A percentile compares a stretch with the other conserved stretches of the same genome.
Conservation (phyloP, 176 grass and related monocot species). For the Saccharum officinarum region DNA sequence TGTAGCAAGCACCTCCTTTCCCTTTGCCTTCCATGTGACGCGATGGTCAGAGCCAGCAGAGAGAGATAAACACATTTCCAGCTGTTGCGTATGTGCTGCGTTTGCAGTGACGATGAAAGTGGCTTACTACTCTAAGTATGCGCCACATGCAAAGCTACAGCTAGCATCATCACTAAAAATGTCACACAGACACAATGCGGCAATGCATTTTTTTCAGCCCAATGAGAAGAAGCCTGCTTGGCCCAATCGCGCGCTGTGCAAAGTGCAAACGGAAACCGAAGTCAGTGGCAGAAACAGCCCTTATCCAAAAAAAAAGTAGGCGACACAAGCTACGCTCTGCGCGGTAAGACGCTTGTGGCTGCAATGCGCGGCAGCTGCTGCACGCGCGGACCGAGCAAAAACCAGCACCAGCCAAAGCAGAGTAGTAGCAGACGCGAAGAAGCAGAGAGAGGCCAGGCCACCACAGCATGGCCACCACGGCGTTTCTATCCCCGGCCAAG, state of each 20-base stretch:
- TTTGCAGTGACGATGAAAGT: too few relatives aligned
- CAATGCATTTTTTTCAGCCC: neutral
- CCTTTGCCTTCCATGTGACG: conserved; percentile 15
- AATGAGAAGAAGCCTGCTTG: neutral
- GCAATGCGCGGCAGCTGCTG: neutral
- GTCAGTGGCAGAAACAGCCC: conserved; percentile 25
- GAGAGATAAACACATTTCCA: neutral
- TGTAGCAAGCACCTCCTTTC: neutral
- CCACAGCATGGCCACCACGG: conserved; percentile 54
- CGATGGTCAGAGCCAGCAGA: neutral
- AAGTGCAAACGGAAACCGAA: neutral
- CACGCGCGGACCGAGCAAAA: neutral
- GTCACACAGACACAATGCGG: neutral
- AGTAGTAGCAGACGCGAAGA: neutral
- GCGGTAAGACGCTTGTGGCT: conserved; percentile 42
- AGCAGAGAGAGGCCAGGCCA: neutral
- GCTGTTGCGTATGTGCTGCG: neutral
- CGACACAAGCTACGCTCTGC: neutral
- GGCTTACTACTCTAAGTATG: neutral
- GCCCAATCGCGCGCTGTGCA: neutral
- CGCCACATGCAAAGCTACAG: neutral
- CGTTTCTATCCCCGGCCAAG: conserved; percentile 60
- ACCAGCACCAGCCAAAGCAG: neutral
- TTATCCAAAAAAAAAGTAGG: conserved; percentile 37
- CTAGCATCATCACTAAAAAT: neutral